Conservation (phyloP, 1,284 basidiomycete species). For the Microbotryomycetes sp. region DNA sequence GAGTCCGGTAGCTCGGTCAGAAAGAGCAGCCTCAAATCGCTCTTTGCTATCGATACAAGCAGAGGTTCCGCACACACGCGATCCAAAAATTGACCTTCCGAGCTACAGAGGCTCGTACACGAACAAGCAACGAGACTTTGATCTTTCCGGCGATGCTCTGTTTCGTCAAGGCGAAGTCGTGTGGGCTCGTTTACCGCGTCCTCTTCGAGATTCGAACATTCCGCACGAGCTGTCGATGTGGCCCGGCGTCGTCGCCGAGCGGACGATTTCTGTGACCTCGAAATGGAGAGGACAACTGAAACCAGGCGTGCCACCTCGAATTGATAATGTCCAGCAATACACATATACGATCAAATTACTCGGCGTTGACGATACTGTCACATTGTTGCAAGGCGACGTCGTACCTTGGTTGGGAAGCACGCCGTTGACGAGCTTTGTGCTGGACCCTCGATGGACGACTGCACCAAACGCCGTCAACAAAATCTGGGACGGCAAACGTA, state of each 20-base stretch:
- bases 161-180: conserved; percentile 62
- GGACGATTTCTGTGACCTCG: neutral
- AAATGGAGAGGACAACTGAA: neutral
- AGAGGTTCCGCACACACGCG: conserved; percentile 9
- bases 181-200: conserved; percentile 56
- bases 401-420: conserved; percentile 15
- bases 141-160: conserved; percentile 48
- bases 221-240: conserved; percentile 54
- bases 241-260: conserved; percentile 55
- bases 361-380: conserved; percentile 17
- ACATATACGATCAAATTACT: conserved; percentile 15
- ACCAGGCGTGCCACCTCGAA: neutral
- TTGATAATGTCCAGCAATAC: neutral
- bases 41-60: conserved; percentile 4
- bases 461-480: conserved; percentile 3
- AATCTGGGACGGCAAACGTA: conserved; percentile 8
- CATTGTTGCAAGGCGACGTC: conserved; percentile 5
- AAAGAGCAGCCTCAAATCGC: conserved; percentile 1
- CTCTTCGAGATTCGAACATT: conserved; percentile 40
- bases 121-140: conserved; percentile 25
- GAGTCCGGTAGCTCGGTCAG: conserved; percentile 35
- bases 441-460: neutral
- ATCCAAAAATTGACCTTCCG: conserved; percentile 9
- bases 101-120: conserved; percentile 28
- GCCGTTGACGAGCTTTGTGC: neutral